Evolutionary conservation across 805 yeast genomes (phyloP), one percentile per base, ranked within the genome.

Genomic region (Pichia exigua): DNA sequence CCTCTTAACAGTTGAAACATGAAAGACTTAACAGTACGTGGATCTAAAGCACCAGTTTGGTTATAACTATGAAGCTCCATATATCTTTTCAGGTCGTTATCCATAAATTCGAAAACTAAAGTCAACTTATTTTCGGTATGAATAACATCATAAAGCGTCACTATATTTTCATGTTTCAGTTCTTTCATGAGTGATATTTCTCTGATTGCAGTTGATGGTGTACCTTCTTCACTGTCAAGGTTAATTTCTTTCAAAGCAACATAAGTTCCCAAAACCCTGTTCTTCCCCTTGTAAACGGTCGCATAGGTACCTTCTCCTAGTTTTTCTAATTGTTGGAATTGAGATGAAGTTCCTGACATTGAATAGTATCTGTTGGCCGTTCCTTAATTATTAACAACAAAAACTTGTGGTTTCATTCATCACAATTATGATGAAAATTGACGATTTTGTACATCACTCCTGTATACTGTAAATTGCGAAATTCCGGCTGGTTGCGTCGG

Each of bases 221-320:
- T 95, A 40, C 99, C 99, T 71, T 94, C 97, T 64, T 94, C 99
- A 48, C 95, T 85, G 65, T 94, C 99, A 55, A 92, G 75, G 61
- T 86, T 87, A 70, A 94, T 94, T 67, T 94, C 98, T 66, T 94
- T 94, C 61, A 94, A 74, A 0, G 99, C 99, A 20, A 94, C 99
- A 20, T 91, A 75, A 50, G 87, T 90, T 47, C 90, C 97, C 28
- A 91, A 85, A 61, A 83, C 81, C 56, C 87, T 80, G 67, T 87
- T 94, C 64, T 89, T 80, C 42, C 87, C 99, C 63, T 92, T 94
- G 73, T 92, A 94, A 35, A 94, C 99, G n/a, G 97, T 95, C 61
- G 99, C 99, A 70, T 94, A 94, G 0, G 99, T 88, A 46, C 96
- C 96, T 70, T 88, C 96, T 42, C 96, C 96, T 40, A 88, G 77